phyloP scores from a whole-genome alignment of 495 filamentous ascomycete genomes.

The Podospora pseudopauciseta region DNA sequence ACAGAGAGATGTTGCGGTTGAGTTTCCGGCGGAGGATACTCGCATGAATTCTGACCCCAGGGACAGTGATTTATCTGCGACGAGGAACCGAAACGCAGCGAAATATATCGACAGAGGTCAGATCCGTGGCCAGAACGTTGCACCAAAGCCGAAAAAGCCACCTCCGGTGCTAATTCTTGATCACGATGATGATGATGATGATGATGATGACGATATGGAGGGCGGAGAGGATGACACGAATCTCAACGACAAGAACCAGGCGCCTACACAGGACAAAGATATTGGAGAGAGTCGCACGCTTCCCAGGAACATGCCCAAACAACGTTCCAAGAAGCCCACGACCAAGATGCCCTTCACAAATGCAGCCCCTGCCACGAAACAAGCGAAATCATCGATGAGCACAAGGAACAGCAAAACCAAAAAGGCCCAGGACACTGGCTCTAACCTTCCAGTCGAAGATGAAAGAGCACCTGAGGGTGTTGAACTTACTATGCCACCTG shows the following conservation, averaged over 20 bases:
- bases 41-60: background rate
- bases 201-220: background rate
- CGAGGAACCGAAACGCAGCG: background rate
- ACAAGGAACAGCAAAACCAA: background rate
- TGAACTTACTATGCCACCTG: background rate
- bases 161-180: background rate
- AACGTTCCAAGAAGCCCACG: background rate
- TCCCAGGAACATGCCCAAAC: background rate
- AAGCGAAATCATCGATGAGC: background rate
- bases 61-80: background rate
- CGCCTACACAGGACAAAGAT: background rate
- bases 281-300: background rate
- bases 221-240: too few species aligned
- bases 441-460: background rate
- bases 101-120: background rate
- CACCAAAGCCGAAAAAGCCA: background rate
- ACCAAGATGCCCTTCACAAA: background rate
- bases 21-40: background rate
- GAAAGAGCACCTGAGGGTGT: background rate
- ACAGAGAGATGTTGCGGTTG: background rate
- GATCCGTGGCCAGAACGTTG: background rate
- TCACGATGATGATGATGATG: background rate
- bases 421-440: background rate
- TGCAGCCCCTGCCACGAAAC: background rate
- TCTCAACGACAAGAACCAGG: background rate